phyloP scores from a whole-genome alignment of 2,329 filamentous ascomycete genomes.

The Diaporthe sp. region DNA sequence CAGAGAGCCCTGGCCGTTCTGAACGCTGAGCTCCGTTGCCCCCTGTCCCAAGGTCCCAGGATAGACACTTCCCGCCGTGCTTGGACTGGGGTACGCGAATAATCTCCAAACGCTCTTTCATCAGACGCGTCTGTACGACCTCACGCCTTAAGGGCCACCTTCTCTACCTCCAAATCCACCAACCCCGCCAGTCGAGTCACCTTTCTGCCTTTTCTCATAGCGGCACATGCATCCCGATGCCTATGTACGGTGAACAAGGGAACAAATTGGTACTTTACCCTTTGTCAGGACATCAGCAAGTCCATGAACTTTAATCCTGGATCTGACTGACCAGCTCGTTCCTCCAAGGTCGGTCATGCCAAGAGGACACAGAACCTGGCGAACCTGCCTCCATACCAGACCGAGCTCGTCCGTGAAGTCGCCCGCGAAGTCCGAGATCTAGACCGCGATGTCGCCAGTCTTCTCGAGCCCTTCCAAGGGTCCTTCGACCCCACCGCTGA shows the following conservation, averaged over 20 bases:
- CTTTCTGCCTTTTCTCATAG: not conserved
- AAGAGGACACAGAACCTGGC: conserved; percentile 91
- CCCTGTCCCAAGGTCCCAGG: conserved; percentile 7
- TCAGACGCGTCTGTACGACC: conserved; percentile 26
- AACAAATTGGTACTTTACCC: conserved; percentile 79
- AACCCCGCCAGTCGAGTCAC: not conserved
- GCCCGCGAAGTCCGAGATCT: conserved; percentile 94
- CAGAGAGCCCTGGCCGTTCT: not conserved
- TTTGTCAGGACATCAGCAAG: conserved; percentile 6
- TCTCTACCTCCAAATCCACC: not conserved
- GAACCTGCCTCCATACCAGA: conserved; percentile 91
- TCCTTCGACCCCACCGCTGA: conserved; percentile 88
- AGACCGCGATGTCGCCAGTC: conserved; percentile 84
- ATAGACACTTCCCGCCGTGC: conserved; percentile 2
- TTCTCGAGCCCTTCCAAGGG: conserved; percentile 86
- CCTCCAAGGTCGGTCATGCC: conserved; percentile 87
- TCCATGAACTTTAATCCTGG: not conserved
- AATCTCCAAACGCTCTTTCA: conserved; percentile 11
- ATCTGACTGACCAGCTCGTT: conserved; percentile 41
- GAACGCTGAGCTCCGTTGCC: not conserved
- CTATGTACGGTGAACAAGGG: conserved; percentile 90
- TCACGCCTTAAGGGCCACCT: conserved; percentile 6
- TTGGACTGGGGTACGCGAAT: conserved; percentile 24
- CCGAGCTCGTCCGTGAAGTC: conserved; percentile 88
- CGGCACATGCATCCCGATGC: conserved; percentile 38